These are phyloP conservation scores for Trichoderma asperellum DNA, from an alignment of 2,329 filamentous ascomycete genomes.

Conservation along the genomic window DNA sequence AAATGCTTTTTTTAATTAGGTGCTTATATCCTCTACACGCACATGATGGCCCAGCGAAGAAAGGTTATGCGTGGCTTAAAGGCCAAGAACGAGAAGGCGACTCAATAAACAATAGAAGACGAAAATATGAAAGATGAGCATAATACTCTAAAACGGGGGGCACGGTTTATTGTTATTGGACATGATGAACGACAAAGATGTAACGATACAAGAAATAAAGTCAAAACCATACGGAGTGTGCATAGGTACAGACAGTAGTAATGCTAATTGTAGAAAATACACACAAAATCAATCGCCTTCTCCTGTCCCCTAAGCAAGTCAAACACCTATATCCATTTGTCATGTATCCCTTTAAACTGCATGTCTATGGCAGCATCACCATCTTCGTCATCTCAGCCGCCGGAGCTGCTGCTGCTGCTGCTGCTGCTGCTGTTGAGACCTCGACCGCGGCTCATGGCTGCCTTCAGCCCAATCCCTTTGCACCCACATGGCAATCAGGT, in stretches of 20 bases:
- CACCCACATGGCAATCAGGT: slow-evolving; percentile 67
- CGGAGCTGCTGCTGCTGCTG: slow-evolving; percentile 4
- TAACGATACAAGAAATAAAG: background rate
- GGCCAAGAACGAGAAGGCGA: slow-evolving; percentile 49
- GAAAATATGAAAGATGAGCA: no score
- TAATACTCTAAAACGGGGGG: no score
- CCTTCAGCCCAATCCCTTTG: slow-evolving; percentile 68
- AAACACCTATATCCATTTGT: background rate
- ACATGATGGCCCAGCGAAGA: slow-evolving; percentile 90
- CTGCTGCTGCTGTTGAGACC: background rate
- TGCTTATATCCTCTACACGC: slow-evolving; percentile 82
- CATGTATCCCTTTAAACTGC: background rate
- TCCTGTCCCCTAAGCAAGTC: background rate
- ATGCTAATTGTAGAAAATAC: slow-evolving; percentile 21
- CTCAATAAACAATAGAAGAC: slow-evolving; percentile 38
- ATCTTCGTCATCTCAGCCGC: background rate
- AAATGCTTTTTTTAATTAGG: slow-evolving; percentile 46
- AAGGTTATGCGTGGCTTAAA: slow-evolving; percentile 74
- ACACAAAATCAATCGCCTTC: slow-evolving; percentile 4
- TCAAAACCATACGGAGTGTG: slow-evolving; percentile 2
- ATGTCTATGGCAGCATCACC: background rate
- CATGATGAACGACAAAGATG: background rate
- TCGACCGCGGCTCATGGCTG: slow-evolving; percentile 46
- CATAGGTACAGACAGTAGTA: slow-evolving; percentile 14
- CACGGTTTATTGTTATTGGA: background rate